Percentiles rank a stretch among this genome's conserved stretches.
These are phyloP conservation scores for Fusarium algeriense DNA, from an alignment of 2,329 filamentous ascomycete species.

Conservation along the genomic window DNA sequence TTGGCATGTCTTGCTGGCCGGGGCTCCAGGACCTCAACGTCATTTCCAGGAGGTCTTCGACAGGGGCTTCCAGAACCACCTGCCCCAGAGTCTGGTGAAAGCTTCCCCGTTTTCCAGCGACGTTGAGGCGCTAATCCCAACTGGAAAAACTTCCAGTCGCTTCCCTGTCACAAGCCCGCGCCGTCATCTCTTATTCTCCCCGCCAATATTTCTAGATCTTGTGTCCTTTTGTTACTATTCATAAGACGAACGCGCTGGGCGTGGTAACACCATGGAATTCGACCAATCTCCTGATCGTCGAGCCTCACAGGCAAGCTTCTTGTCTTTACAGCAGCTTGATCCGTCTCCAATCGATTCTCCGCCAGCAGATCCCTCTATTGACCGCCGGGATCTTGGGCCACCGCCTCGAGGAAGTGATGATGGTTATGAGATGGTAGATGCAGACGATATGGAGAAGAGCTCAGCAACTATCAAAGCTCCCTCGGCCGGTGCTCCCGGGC, in stretches of 20 bases:
- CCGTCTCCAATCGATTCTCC: slow-evolving; percentile 79
- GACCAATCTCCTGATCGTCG: slow-evolving; percentile 39
- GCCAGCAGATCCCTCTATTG: slow-evolving; percentile 60
- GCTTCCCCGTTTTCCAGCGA: slow-evolving; percentile 25
- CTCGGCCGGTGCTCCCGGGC: slow-evolving; percentile 61
- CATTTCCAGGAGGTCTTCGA: slow-evolving; percentile 37
- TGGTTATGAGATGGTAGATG: slow-evolving; percentile 44
- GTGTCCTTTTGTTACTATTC: not conserved
- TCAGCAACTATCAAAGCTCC: slow-evolving; percentile 56
- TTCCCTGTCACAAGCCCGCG: slow-evolving; percentile 29
- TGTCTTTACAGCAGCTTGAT: slow-evolving; percentile 81
- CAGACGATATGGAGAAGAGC: slow-evolving; percentile 51
- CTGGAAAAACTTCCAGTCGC: slow-evolving; percentile 32
- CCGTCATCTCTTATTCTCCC: slow-evolving; percentile 37
- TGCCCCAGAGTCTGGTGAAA: slow-evolving; percentile 38
- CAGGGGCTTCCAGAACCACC: slow-evolving; percentile 39
- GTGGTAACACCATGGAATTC: slow-evolving; percentile 42
- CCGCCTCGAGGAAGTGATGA: slow-evolving; percentile 45
- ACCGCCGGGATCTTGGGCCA: slow-evolving; percentile 55
- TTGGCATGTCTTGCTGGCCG: slow-evolving; percentile 40
- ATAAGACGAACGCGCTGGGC: slow-evolving; percentile 14
- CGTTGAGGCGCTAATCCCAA: slow-evolving; percentile 47
- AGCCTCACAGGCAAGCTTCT: slow-evolving; percentile 54
- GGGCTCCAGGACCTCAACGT: slow-evolving; percentile 40
- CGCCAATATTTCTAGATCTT: slow-evolving; percentile 26